phyloP scores from a whole-genome alignment of 768 basidiomycete species.

The Kwoniella sp. region DNA sequence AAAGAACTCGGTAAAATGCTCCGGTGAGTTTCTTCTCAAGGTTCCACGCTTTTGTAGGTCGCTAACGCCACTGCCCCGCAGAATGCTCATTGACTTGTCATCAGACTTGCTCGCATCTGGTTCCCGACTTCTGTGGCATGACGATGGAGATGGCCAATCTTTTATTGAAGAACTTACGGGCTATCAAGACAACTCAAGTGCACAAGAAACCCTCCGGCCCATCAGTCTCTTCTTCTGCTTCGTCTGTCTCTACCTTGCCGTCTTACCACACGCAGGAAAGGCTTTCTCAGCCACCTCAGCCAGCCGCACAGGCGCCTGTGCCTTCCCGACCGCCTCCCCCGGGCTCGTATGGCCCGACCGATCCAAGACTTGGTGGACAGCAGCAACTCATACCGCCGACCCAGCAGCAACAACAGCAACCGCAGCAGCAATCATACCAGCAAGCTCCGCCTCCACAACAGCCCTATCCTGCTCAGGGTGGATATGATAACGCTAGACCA shows the following conservation, averaged over 20 bases:
- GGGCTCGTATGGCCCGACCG: conserved; percentile 39
- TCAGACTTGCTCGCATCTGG: conserved; percentile 94
- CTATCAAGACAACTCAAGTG: conserved; percentile 69
- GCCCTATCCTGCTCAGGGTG: conserved; percentile 31
- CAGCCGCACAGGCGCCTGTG: conserved; percentile 26
- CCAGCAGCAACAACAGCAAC: conserved; percentile 19
- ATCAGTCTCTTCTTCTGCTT: conserved; percentile 41
- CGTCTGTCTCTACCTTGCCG: conserved; percentile 41
- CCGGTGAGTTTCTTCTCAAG: conserved; percentile 56
- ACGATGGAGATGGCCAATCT: conserved; percentile 98
- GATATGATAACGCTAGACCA: conserved; percentile 26
- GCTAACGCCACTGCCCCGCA: conserved; percentile 15
- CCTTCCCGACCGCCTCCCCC: conserved; percentile 39
- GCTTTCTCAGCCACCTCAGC: conserved; percentile 14
- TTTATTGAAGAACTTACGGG: conserved; percentile 83
- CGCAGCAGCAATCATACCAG: conserved; percentile 26
- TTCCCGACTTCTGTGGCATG: conserved; percentile 99
- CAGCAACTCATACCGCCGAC: no score
- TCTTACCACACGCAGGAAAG: conserved; percentile 20
- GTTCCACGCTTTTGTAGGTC: not conserved
- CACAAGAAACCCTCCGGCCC: conserved; percentile 48
- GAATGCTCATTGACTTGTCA: conserved; percentile 97
- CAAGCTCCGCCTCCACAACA: conserved; percentile 32
- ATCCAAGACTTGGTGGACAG: conserved; percentile 1
- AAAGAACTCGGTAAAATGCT: conserved; percentile 93